Percentiles rank a stretch among this genome's conserved stretches.
Conservation (phyloP, 768 basidiomycete species). For the Leccinum pellstonianum region DNA sequence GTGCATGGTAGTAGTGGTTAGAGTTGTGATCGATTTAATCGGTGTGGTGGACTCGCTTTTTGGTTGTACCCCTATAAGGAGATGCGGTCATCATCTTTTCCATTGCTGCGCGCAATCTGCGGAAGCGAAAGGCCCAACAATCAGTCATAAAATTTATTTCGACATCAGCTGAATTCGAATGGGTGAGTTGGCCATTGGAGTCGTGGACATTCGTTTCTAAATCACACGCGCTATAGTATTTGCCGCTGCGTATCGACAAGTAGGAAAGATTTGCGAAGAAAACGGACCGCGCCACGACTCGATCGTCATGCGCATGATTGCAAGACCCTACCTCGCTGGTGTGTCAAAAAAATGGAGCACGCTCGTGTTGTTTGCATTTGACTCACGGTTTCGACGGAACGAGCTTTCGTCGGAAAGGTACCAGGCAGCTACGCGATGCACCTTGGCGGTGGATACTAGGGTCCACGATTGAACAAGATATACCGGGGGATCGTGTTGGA, state of each 20-base stretch:
- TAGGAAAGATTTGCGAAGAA: conserved; percentile 93
- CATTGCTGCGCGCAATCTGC: no score
- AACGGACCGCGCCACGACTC: conserved; percentile 60
- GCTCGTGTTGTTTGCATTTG: background rate
- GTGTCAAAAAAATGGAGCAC: conserved; percentile 16
- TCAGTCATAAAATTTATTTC: no score
- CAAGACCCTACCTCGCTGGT: conserved; percentile 90
- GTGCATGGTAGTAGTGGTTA: no score
- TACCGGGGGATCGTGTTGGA: conserved; percentile 90
- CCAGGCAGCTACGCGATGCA: conserved; percentile 92
- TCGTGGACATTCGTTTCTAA: conserved; percentile 32
- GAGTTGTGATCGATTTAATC: no score
- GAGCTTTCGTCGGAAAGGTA: conserved; percentile 96
- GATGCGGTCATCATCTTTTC: no score
- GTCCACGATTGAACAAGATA: conserved; percentile 94
- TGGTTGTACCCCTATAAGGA: no score
- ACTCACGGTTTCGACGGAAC: conserved; percentile 49
- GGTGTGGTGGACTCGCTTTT: no score
- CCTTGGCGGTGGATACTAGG: conserved; percentile 92
- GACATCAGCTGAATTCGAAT: conserved; percentile 58
- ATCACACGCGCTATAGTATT: conserved; percentile 58
- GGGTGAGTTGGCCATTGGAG: conserved; percentile 39
- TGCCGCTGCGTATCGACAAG: conserved; percentile 92
- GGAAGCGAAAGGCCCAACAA: no score
- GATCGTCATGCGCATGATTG: conserved; percentile 98